These are phyloP conservation scores for Pseudogymnoascus sp. DNA, from an alignment of 2,329 filamentous ascomycete species.

Conservation along the genomic window DNA sequence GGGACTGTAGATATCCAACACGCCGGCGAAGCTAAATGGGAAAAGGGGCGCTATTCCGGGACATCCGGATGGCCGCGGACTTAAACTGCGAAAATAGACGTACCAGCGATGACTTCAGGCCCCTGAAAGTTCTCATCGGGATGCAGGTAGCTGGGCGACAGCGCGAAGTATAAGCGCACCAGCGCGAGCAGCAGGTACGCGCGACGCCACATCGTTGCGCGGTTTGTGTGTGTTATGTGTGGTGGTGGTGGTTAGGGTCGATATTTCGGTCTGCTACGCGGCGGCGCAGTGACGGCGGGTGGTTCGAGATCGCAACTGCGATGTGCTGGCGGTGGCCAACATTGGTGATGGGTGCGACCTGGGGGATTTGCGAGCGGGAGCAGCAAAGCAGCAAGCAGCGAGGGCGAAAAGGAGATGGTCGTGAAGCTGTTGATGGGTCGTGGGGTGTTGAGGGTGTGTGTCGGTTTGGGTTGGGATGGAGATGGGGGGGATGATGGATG, in stretches of 20 bases:
- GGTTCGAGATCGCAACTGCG: not conserved
- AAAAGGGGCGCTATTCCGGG: not conserved
- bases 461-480: not conserved
- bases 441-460: not conserved
- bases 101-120: constrained; percentile 93
- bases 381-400: not conserved
- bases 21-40: not conserved
- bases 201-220: constrained; percentile 73
- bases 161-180: constrained; percentile 85
- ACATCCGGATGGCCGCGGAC: not conserved
- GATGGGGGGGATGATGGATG: not conserved
- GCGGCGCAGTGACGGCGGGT: not conserved
- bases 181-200: constrained; percentile 77
- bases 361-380: not conserved
- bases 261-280: not conserved
- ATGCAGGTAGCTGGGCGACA: constrained; percentile 93
- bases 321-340: not conserved
- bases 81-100: constrained; percentile 27
- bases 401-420: not conserved
- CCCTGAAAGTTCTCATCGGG: constrained; percentile 99
- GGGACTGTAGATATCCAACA: no score
- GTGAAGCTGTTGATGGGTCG: not conserved
- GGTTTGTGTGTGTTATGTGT: not conserved
- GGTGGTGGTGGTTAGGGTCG: not conserved
- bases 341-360: not conserved